A percentile compares a stretch with the other conserved stretches of the same genome.
Conservation (phyloP, 176 grass and related monocot genomes). For the Zoysia pacifica region DNA sequence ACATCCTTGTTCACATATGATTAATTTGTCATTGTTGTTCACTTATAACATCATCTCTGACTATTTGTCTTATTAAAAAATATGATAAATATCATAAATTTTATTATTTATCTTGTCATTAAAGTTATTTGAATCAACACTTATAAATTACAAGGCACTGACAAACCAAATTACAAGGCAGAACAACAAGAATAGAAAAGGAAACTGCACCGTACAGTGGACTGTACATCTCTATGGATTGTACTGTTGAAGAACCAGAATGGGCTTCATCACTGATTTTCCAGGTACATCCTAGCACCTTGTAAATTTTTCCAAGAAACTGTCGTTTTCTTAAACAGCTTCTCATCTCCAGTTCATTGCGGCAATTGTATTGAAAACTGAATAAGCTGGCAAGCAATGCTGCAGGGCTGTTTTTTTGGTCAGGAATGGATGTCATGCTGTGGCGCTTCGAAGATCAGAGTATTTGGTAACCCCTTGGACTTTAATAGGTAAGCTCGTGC, state of each 20-base stretch:
- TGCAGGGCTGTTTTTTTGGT: conserved; percentile 84
- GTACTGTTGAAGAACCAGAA: conserved; percentile 59
- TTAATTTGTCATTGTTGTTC: no score
- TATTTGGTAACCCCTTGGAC: conserved; percentile 89
- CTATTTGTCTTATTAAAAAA: no score
- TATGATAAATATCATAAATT: no score
- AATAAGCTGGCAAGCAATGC: conserved; percentile 74
- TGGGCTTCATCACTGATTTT: conserved; percentile 79
- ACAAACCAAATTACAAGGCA: conserved; percentile 50
- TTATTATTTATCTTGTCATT: no score
- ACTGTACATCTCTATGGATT: conserved; percentile 87
- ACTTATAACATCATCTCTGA: no score
- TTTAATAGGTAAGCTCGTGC: conserved; percentile 63
- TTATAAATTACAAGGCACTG: no score
- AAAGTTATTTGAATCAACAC: no score
- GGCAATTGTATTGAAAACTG: conserved; percentile 89
- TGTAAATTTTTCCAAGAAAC: neutral
- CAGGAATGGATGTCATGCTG: conserved; percentile 89
- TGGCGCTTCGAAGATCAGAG: conserved; percentile 77
- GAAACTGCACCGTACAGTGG: conserved; percentile 72
- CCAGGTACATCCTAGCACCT: conserved; percentile 57
- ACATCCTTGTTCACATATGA: no score
- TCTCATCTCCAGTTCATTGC: conserved; percentile 34
- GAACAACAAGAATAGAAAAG: conserved; percentile 93
- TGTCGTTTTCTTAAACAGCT: neutral